Conservation (phyloP, 129 eudicot species). For the Tagetes patula region DNA sequence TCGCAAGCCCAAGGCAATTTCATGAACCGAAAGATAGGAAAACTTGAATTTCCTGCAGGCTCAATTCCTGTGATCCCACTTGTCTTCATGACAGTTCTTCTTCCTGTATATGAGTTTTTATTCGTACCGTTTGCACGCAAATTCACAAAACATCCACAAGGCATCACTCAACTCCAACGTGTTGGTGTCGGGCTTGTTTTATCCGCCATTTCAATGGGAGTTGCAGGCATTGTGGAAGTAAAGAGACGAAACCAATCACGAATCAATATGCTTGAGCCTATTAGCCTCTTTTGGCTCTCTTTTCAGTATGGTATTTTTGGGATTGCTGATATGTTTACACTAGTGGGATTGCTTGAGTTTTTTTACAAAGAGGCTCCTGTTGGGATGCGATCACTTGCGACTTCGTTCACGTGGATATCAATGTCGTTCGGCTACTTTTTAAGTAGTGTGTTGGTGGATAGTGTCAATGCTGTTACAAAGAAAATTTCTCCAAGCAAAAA, state of each 20-base stretch:
- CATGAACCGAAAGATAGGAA: slow-evolving; percentile 47
- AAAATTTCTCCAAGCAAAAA: slow-evolving; percentile 41
- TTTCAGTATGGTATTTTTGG: slow-evolving; percentile 74
- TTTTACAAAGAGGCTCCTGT: slow-evolving; percentile 76
- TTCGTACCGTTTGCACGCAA: slow-evolving; percentile 66
- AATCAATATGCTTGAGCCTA: slow-evolving; percentile 43
- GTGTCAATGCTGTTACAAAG: slow-evolving; percentile 51
- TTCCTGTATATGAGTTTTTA: slow-evolving; percentile 59
- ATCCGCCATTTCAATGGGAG: slow-evolving; percentile 61
- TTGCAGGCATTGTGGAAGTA: slow-evolving; percentile 59
- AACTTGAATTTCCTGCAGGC: slow-evolving; percentile 52
- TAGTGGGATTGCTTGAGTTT: slow-evolving; percentile 71
- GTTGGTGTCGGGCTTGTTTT: slow-evolving; percentile 77
- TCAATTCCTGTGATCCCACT: slow-evolving; percentile 75
- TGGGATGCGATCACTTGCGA: slow-evolving; percentile 70
- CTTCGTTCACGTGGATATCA: slow-evolving; percentile 71
- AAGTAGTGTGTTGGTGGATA: slow-evolving; percentile 52
- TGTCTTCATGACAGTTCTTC: slow-evolving; percentile 56
- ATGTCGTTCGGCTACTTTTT: slow-evolving; percentile 66
- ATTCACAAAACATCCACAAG: slow-evolving; percentile 67
- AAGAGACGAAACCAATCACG: slow-evolving; percentile 47
- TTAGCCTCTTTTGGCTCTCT: slow-evolving; percentile 69
- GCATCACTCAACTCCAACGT: slow-evolving; percentile 68
- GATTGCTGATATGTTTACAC: slow-evolving; percentile 71
- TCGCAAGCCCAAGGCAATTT: slow-evolving; percentile 60